Percentiles rank a stretch among this genome's conserved stretches.
These are phyloP conservation scores for Sedum album DNA, from an alignment of 164 flowering plant genomes.

Conservation along the genomic window DNA sequence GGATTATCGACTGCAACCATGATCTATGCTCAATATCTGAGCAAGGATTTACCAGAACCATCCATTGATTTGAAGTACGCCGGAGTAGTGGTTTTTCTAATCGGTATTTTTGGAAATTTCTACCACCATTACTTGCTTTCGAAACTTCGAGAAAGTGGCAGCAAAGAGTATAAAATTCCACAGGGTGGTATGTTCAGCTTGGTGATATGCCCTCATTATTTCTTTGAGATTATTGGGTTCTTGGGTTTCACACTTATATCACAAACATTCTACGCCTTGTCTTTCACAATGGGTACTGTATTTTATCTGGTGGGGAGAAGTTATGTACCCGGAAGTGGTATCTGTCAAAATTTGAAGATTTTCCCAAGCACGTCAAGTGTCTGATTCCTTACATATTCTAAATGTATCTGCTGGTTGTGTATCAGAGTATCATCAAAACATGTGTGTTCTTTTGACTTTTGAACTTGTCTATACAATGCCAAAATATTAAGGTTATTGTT, in stretches of 20 bases:
- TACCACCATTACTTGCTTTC: constrained; percentile 62
- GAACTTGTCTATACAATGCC: too few relatives aligned
- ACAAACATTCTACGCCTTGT: constrained; percentile 38
- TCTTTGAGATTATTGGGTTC: constrained; percentile 49
- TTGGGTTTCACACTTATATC: constrained; percentile 49
- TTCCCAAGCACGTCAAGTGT: constrained; percentile 48
- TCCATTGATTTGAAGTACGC: constrained; percentile 26
- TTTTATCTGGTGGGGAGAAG: constrained; percentile 59
- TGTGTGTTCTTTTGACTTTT: too few relatives aligned
- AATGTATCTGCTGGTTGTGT: too few relatives aligned
- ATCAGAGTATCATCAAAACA: too few relatives aligned
- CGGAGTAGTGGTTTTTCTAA: constrained; percentile 37
- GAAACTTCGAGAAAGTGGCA: constrained; percentile 30
- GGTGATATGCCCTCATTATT: constrained; percentile 71
- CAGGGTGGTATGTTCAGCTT: constrained; percentile 49
- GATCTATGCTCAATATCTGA: constrained; percentile 39
- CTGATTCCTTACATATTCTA: constrained; percentile 56
- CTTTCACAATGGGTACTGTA: constrained; percentile 26
- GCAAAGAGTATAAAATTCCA: constrained; percentile 54
- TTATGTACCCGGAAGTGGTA: constrained; percentile 64
- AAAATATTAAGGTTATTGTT: too few relatives aligned
- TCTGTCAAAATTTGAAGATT: constrained; percentile 51
- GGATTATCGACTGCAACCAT: constrained; percentile 23
- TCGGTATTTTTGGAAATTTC: constrained; percentile 56
- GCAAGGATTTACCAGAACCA: constrained; percentile 37